These are phyloP conservation scores for Epichloe brachyelytri DNA, from an alignment of 2,329 filamentous ascomycete species.

Conservation along the genomic window DNA sequence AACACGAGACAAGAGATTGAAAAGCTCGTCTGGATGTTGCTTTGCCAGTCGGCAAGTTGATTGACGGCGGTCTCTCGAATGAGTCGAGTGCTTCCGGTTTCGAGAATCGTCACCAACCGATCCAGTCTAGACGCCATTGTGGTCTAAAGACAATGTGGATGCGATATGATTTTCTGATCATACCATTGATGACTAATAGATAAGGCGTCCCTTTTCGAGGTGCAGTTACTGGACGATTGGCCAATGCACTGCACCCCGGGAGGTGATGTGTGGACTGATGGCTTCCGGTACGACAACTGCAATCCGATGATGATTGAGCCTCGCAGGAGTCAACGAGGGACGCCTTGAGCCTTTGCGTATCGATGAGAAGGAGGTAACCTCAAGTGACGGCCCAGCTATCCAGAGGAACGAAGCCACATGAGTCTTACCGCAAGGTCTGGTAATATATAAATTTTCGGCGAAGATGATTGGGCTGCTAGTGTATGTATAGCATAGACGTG, in stretches of 20 bases:
- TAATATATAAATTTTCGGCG: neutral
- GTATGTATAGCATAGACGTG: neutral
- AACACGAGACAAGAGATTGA: conserved; percentile 85
- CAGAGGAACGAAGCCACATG: neutral
- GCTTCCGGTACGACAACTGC: neutral
- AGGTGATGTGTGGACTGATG: neutral
- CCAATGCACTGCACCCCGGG: conserved; percentile 9
- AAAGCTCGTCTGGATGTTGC: conserved; percentile 91
- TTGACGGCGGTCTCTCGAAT: conserved; percentile 96
- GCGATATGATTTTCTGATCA: conserved; percentile 8
- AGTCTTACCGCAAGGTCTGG: neutral
- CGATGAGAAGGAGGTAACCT: no score
- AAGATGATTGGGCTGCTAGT: neutral
- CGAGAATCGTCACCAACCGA: conserved; percentile 78
- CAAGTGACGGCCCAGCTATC: no score
- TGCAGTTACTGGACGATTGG: conserved; percentile 8
- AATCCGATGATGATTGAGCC: neutral
- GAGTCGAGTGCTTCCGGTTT: conserved; percentile 90
- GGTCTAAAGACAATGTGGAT: conserved; percentile 10
- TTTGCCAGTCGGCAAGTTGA: conserved; percentile 94
- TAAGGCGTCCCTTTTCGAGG: conserved; percentile 5
- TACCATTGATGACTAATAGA: neutral
- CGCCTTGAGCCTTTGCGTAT: neutral
- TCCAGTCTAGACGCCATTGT: conserved; percentile 47
- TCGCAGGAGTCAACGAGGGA: neutral